Conservation (phyloP, 2,329 filamentous ascomycete genomes). For the Ceratocystis diversiconidia region DNA sequence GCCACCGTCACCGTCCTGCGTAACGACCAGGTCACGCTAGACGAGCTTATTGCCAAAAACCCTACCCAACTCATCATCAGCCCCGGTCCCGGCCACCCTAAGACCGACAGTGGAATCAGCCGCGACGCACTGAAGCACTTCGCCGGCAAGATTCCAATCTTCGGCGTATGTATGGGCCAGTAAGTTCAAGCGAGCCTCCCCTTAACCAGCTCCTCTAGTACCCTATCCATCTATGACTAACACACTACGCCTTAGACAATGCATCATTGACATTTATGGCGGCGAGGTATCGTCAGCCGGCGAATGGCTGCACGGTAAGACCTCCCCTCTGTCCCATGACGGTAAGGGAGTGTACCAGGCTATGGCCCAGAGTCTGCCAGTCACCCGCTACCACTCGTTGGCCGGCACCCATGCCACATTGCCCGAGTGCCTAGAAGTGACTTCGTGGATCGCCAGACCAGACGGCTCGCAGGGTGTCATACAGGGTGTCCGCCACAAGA, state of each 20-base stretch:
- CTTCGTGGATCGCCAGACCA: slow-evolving; percentile 70
- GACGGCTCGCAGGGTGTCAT: slow-evolving; percentile 75
- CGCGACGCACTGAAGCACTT: slow-evolving; percentile 85
- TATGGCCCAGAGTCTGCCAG: slow-evolving; percentile 66
- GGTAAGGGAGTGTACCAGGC: slow-evolving; percentile 78
- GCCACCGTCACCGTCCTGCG: slow-evolving; percentile 79
- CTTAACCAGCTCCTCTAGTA: not conserved
- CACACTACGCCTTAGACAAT: slow-evolving; percentile 46
- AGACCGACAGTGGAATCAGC: slow-evolving; percentile 83
- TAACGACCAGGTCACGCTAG: slow-evolving; percentile 80
- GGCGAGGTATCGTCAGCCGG: slow-evolving; percentile 84
- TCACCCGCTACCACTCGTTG: slow-evolving; percentile 92
- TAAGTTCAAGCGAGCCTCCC: slow-evolving; percentile 31
- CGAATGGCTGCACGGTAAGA: slow-evolving; percentile 95
- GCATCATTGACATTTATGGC: slow-evolving; percentile 87
- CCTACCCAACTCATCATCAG: slow-evolving; percentile 92
- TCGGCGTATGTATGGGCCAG: slow-evolving; percentile 99
- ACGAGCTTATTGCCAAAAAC: slow-evolving; percentile 67
- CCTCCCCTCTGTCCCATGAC: slow-evolving; percentile 79
- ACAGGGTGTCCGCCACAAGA: slow-evolving; percentile 91
- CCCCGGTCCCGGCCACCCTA: slow-evolving; percentile 85
- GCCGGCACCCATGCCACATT: slow-evolving; percentile 82
- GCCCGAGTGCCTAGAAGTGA: slow-evolving; percentile 72
- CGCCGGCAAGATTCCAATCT: slow-evolving; percentile 81
- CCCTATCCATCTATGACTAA: slow-evolving; percentile 7